phyloP scores from a whole-genome alignment of 805 yeast species.

The Saccharomycopsis fodiens region DNA sequence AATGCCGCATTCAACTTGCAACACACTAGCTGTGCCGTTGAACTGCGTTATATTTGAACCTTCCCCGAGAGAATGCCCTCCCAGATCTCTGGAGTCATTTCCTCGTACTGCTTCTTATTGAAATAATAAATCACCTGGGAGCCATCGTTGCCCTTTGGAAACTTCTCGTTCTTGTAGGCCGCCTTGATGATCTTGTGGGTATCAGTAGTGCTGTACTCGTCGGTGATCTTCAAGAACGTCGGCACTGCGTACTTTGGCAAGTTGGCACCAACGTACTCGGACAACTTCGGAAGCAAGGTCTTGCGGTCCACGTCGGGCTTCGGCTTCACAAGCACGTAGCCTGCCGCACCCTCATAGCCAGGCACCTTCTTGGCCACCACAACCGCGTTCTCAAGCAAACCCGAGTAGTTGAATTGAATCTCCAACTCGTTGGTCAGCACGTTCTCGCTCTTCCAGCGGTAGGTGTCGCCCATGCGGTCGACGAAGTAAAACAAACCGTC shows the following conservation, averaged over 20 bases:
- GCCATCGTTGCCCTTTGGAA: conserved; percentile 60
- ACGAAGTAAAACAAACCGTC: conserved; percentile 73
- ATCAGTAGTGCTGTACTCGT: conserved; percentile 56
- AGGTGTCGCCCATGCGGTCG: conserved; percentile 91
- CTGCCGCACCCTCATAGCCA: conserved; percentile 90
- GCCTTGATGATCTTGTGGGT: conserved; percentile 78
- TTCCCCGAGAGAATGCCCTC: conserved; percentile 22
- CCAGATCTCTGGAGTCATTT: conserved; percentile 56
- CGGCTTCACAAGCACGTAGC: conserved; percentile 72
- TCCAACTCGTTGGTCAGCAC: conserved; percentile 93
- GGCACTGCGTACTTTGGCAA: conserved; percentile 87
- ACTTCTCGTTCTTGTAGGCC: conserved; percentile 53
- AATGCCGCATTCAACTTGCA: too few species aligned
- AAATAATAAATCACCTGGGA: conserved; percentile 67
- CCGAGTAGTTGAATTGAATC: conserved; percentile 44
- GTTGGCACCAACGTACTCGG: conserved; percentile 30
- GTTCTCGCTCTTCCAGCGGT: conserved; percentile 94
- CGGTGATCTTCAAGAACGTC: conserved; percentile 63
- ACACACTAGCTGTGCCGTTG: too few species aligned
- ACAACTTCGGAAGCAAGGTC: conserved; percentile 33
- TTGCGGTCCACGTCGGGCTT: conserved; percentile 26
- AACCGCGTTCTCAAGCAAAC: conserved; percentile 52
- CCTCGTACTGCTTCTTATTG: conserved; percentile 45
- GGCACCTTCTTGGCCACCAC: conserved; percentile 86
- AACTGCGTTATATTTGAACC: conserved; percentile 7